phyloP scores from a whole-genome alignment of 139 green algal genomes.

The Tetraselmis chui region DNA sequence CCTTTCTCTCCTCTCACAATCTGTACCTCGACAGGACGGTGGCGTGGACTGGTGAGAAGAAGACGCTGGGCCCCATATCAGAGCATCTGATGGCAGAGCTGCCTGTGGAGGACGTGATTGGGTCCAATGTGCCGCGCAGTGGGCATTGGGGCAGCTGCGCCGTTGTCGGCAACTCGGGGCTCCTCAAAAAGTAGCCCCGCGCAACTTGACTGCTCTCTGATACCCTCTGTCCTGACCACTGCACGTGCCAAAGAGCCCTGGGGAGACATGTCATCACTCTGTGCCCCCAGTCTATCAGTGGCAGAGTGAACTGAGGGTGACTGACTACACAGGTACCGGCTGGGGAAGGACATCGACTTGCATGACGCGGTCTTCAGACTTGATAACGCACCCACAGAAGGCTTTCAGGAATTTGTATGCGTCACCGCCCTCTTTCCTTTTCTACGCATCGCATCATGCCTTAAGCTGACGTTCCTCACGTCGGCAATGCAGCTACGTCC shows the following conservation, averaged over 20 bases:
- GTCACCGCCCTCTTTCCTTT: neutral
- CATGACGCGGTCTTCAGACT: slow-evolving; percentile 44
- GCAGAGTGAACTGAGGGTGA: too few species aligned
- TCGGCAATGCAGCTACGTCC: too few species aligned
- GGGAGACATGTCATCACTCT: too few species aligned
- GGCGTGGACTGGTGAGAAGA: neutral
- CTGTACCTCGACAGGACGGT: neutral
- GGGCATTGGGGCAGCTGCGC: slow-evolving; percentile 8
- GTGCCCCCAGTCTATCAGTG: too few species aligned
- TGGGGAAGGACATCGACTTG: slow-evolving; percentile 34
- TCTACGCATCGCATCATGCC: too few species aligned
- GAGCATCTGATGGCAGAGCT: neutral
- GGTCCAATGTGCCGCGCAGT: neutral
- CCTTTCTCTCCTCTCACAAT: too few species aligned
- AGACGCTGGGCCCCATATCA: neutral
- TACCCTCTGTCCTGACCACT: too few species aligned
- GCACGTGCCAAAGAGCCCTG: too few species aligned
- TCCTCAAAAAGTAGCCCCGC: slow-evolving; percentile 13
- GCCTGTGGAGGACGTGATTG: neutral
- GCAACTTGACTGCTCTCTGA: neutral
- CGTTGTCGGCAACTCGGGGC: slow-evolving; percentile 27
- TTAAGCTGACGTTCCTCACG: too few species aligned
- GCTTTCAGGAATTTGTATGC: neutral
- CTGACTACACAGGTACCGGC: slow-evolving; percentile 1
- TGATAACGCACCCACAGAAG: slow-evolving; percentile 24